Evolutionary conservation across 2,329 filamentous ascomycete species (phyloP).

Genomic region (Penicillium sp.): DNA sequence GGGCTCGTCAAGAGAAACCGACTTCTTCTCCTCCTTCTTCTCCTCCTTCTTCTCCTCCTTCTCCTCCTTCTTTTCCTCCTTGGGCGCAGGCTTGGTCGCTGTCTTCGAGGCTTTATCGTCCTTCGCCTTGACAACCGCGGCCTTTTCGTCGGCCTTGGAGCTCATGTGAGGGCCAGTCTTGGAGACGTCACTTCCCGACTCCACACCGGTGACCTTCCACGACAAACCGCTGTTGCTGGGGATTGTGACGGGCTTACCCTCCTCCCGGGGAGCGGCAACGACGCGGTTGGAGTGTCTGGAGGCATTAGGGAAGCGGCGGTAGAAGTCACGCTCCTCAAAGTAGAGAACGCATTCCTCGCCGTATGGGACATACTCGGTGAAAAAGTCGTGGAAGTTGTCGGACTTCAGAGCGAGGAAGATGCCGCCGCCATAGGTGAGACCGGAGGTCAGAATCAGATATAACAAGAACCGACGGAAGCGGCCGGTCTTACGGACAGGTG

Average conservation of each 20-base stretch:
- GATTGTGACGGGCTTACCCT: constrained; percentile 74
- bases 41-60: constrained; percentile 29
- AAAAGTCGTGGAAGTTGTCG: constrained; percentile 99
- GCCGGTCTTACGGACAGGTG: constrained; percentile 62
- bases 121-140: constrained; percentile 33
- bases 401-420: constrained; percentile 90
- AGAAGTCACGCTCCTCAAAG: constrained; percentile 92
- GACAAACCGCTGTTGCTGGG: constrained; percentile 82
- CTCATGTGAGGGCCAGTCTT: constrained; percentile 53
- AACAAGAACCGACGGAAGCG: constrained; percentile 76
- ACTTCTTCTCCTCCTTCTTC: constrained; percentile 29
- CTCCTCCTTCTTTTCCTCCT: constrained; percentile 22
- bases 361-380: constrained; percentile 93
- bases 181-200: constrained; percentile 59
- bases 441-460: constrained; percentile 73
- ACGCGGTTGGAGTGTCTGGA: constrained; percentile 48
- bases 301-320: constrained; percentile 72
- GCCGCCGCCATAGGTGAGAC: constrained; percentile 79
- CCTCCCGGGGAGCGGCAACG: constrained; percentile 40
- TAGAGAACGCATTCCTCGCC: constrained; percentile 94
- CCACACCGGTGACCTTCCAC: constrained; percentile 69
- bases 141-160: constrained; percentile 30
- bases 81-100: constrained; percentile 26
- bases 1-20: constrained; percentile 35
- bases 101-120: constrained; percentile 28